Conservation (phyloP, 2,329 filamentous ascomycete genomes). For the Laburnicola sp. region DNA sequence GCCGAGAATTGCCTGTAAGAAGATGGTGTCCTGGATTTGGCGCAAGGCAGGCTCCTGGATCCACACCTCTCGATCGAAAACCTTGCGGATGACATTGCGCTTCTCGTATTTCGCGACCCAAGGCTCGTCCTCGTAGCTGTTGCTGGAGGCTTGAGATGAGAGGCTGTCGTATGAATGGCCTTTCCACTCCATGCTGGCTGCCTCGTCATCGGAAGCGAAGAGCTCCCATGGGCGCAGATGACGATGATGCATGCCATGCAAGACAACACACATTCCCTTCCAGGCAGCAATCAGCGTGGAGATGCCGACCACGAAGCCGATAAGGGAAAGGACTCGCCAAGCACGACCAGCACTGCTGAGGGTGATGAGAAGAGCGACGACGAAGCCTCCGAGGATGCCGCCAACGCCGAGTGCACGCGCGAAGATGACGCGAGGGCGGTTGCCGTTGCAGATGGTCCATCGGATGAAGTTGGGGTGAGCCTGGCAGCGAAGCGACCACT, state of each 20-base stretch:
- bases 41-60: constrained; percentile 77
- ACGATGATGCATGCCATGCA: constrained; percentile 75
- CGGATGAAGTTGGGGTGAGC: constrained; percentile 83
- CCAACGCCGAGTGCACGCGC: constrained; percentile 67
- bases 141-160: constrained; percentile 44
- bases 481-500: constrained; percentile 71
- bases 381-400: constrained; percentile 60
- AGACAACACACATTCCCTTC: constrained; percentile 79
- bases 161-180: constrained; percentile 63
- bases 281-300: constrained; percentile 71
- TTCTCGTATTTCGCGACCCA: constrained; percentile 74
- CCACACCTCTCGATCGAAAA: constrained; percentile 78
- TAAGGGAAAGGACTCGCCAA: constrained; percentile 67
- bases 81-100: constrained; percentile 69
- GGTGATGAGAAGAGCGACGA: constrained; percentile 64
- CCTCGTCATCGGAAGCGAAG: constrained; percentile 57
- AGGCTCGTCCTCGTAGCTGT: constrained; percentile 74
- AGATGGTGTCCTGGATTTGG: constrained; percentile 78
- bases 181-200: constrained; percentile 50
- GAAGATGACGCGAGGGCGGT: constrained; percentile 70
- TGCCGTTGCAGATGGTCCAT: constrained; percentile 83
- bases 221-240: constrained; percentile 77
- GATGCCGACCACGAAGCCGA: constrained; percentile 71
- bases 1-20: constrained; percentile 67
- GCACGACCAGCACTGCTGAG: constrained; percentile 67